Evolutionary conservation across 2,329 filamentous ascomycete genomes (phyloP), one percentile per base, ranked within the genome.

Genomic region (Lecanicillium sp.): DNA sequence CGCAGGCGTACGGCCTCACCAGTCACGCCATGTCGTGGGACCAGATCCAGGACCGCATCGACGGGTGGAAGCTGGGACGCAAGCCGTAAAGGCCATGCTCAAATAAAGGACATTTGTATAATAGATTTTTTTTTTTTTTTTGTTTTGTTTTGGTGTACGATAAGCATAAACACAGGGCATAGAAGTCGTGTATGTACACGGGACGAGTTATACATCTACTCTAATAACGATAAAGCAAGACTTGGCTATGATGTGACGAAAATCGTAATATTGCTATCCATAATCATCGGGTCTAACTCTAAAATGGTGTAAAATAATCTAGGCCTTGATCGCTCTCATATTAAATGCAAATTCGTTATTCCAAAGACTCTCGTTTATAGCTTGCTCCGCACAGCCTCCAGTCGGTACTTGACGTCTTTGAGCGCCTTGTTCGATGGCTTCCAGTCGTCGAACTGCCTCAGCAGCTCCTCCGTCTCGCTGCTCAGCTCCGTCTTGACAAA

Each of bases 371-470:
- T 15, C 26, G 5, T 23, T 60, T 63, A 82, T 17, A 96, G 70
- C 68, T 90, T 94, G 40, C 89, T 95, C 59, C 88, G 79, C 37
- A 98, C 87, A 3, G 86, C 91, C 68, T 97, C 93, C 17, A 98
- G 72, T 52, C 93, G 77, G 66, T 94, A 97, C 66, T 95, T 95
- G 39, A 98, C 90, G 66, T 98, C 93, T 68, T 93, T 95, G 50
- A 98, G 69, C 36, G 87, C 87, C 70, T 97, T 98, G 7, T 84
- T 95, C 0, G 74, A 77, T 1, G 93, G 93, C 61, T 86, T 90
- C 93, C 93, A 98, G 45, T 87, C 82, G 62, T 97, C 90, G 65
- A 97, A 98, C 64, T 95, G 83, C 51, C 73, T 74, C n/a, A 98
- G 71, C 43, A 98, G 67, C 60, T 89, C 79, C 51, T 79, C 78